Evolutionary conservation across 345 rosid genomes (phyloP), one percentile per base, ranked within the genome.

Genomic region (Nephelium lappaceum): DNA sequence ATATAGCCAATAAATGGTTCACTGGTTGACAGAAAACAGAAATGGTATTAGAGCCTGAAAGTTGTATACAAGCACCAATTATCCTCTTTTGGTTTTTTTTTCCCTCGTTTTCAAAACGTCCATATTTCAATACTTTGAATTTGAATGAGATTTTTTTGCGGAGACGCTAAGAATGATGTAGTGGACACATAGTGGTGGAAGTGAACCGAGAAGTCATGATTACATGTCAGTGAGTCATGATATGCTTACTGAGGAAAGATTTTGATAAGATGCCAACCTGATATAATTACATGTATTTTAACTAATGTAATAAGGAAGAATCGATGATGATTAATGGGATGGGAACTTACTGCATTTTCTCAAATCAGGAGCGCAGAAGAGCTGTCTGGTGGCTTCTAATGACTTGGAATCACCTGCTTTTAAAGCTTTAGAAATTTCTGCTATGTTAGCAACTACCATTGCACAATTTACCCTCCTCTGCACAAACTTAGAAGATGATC

Each of bases 401-500:
- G 86, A 86, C 87, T 84, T 80, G 1, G 75, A 73, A 77, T 90
- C 84, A 10, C 84, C 87, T 8, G 78, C 81, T 84, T 83, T 88
- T 16, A 84, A 71, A 62, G 88, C 89, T 73, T 77, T 45, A 57
- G 85, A 75, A 23, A 87, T 79, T 81, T 88, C 87, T 39, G 90
- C 89, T 8, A 87, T 24, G 77, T 90, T 80, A 39, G 79, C 84
- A n/a, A 88, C 92, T 73, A 87, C 88, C 86, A 88, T 71, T 11
- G 72, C 85, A 53, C 86, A 86, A 76, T 88, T 87, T 69, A 90
- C 89, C 72, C 63, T 86, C 84, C 92, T 86, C 49, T 47, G 81
- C 65, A 78, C 79, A 38, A 83, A 90, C 77, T 86, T 87, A 5
- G 89, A 73, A 70, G 85, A 81, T 4, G 86, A 31, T 63, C 81